Conservation (phyloP, 805 yeast genomes). For the Saccharomyces mikatae region DNA sequence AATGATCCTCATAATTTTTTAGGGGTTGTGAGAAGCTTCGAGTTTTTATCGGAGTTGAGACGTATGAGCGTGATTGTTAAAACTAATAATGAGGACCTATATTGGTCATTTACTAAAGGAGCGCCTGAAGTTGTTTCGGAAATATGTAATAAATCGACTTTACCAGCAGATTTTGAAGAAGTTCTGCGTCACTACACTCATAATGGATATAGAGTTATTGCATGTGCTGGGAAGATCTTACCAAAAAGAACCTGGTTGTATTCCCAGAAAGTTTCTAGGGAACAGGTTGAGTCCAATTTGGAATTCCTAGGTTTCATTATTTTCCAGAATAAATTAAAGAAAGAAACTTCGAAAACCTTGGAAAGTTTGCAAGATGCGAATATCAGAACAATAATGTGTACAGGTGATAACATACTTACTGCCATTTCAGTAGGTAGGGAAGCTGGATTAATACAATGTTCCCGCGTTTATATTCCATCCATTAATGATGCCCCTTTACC, state of each 20-base stretch:
- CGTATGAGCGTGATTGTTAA: constrained; percentile 82
- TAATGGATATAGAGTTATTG: constrained; percentile 90
- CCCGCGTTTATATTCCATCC: constrained; percentile 55
- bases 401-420: constrained; percentile 92
- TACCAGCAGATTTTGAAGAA: constrained; percentile 71
- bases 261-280: constrained; percentile 47
- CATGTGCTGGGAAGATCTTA: constrained; percentile 66
- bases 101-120: constrained; percentile 72
- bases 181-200: constrained; percentile 80
- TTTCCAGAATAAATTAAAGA: constrained; percentile 84
- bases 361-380: constrained; percentile 54
- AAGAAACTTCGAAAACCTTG: constrained; percentile 56
- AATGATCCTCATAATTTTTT: constrained; percentile 32
- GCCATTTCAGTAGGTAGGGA: constrained; percentile 90
- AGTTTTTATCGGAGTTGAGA: constrained; percentile 75
- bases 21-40: constrained; percentile 54
- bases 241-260: constrained; percentile 41
- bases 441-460: constrained; percentile 53
- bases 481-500: constrained; percentile 33
- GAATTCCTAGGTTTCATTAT: constrained; percentile 80
- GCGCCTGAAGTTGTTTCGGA: constrained; percentile 91
- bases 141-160: constrained; percentile 60
- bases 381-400: constrained; percentile 87
- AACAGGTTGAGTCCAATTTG: constrained; percentile 58
- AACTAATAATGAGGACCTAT: constrained; percentile 33